phyloP scores from a whole-genome alignment of 164 flowering plant species.

The Annona cherimola region DNA sequence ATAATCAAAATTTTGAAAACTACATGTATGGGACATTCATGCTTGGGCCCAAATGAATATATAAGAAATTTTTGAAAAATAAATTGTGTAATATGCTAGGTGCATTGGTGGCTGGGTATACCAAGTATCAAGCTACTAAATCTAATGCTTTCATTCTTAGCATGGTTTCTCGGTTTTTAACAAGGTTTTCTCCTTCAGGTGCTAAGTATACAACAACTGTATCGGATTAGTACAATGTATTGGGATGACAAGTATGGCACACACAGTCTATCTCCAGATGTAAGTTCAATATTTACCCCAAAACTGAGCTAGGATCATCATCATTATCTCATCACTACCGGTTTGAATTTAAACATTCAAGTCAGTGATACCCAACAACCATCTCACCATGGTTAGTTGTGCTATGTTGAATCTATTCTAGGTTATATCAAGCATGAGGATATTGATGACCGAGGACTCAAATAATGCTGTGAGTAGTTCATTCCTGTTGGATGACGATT shows the following conservation, averaged over 20 bases:
- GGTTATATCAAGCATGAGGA: slow-evolving; percentile 67
- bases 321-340: slow-evolving; percentile 5
- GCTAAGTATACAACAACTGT: slow-evolving; percentile 94
- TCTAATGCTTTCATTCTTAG: neutral
- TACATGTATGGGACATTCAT: no score
- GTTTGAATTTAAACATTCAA: neutral
- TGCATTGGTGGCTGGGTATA: no score
- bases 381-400: slow-evolving; percentile 12
- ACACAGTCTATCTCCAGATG: slow-evolving; percentile 86
- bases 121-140: no score
- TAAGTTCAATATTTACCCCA: slow-evolving; percentile 49
- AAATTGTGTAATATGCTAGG: no score
- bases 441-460: slow-evolving; percentile 68
- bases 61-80: no score
- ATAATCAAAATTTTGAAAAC: no score
- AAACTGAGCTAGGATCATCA: slow-evolving; percentile 26
- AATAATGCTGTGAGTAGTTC: slow-evolving; percentile 64
- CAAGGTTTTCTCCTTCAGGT: slow-evolving; percentile 45
- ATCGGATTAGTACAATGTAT: slow-evolving; percentile 97
- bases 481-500: slow-evolving; percentile 63
- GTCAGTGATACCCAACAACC: neutral
- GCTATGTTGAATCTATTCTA: slow-evolving; percentile 9
- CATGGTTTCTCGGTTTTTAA: slow-evolving; percentile 3
- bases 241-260: slow-evolving; percentile 99
- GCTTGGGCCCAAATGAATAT: no score